Evolutionary conservation across 116 monocot genomes (phyloP), one percentile per base, ranked within the genome.

Genomic region (Papilionanthe hybrid): DNA sequence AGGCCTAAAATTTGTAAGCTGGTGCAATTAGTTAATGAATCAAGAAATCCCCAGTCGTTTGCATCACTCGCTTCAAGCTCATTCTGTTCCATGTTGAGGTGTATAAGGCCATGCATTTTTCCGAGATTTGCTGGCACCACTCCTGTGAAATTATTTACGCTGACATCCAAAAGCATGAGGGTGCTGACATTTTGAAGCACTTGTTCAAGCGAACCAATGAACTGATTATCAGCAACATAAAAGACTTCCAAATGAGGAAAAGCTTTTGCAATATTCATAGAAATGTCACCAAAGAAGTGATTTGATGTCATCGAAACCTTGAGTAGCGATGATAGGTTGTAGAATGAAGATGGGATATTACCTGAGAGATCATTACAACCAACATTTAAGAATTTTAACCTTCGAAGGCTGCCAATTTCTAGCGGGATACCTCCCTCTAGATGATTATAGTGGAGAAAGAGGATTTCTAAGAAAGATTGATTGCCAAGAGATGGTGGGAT

Each of bases 371-470:
- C 13, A 50, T 50, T 50, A 11, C 48, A 8, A 13, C 13, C 50
- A 3, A 50, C 50, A 50, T 50, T 13, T 11, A 50, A 13, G 2
- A 13, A 3, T 50, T 50, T 13, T 50, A 50, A 50, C 13, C 13
- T 50, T 3, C 8, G 50, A 48, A 48, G 48, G 50, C 50, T 13
- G 13, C 50, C 50, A 50, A 50, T 50, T 13, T 50, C 12, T 1
- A 2, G n/a, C 2, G 80, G 80, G 55, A 80, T 80, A 56, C 42
- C 17, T 17, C 74, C 75, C 25, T 45, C 66, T 0, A 78, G 43
- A 20, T 22, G 12, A 44, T 78, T 78, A 15, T 0, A 7, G 0
- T 11, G 2, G 11, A 78, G 20, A 4, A 4, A n/a, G 20, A 78
- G 27, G 5, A 0, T 42, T 20, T 41, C 5, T 18, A 78, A 42